Evolutionary conservation across 306 rosid species (phyloP), one percentile per base, ranked within the genome.

Genomic region (Vachellia pachyceras): DNA sequence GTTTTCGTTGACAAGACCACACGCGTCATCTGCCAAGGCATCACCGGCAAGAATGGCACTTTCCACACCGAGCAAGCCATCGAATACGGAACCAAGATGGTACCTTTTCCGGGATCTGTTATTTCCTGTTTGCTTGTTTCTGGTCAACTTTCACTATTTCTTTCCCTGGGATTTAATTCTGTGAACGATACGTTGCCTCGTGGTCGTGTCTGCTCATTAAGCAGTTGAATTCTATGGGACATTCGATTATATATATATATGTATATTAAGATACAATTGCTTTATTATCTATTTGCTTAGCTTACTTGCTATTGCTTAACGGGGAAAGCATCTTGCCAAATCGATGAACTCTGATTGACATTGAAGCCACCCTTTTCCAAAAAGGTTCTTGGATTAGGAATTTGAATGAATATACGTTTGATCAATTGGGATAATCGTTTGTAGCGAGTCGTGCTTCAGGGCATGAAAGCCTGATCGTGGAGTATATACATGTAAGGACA

Each of bases 81-180:
- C 78, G 98, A 96, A 82, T 96, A 96, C 47, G 99, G 99, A 82
- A 96, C 99, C 74, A 96, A 96, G 83, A 96, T 96, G 99, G 99
- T 92, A 67, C 37, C 33, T 46, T 35, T 23, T 33, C 17, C 22
- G 7, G 78, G 78, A 57, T 57, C 44, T 25, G 1, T 2, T 76
- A 17, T 7, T 45, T 61, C 14, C 60, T 61, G 25, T 14, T 52
- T 18, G 41, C 25, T 0, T 14, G 14, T 25, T 40, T 42, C 15
- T 41, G 42, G 58, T 61, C 41, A 76, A 36, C 40, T 36, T 1
- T 75, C 25, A 3, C 15, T 40, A 15, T 46, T 55, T 40, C 7
- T 8, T 37, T 63, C 20, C 1, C 25, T 65, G 71, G 50, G 18
- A 36, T 9, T 46, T 49, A 13, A 14, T 47, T 46, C 5, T 5